Evolutionary conservation across 1,284 basidiomycete species (phyloP), one percentile per base, ranked within the genome.

Genomic region (Heliocybe sulcata): DNA sequence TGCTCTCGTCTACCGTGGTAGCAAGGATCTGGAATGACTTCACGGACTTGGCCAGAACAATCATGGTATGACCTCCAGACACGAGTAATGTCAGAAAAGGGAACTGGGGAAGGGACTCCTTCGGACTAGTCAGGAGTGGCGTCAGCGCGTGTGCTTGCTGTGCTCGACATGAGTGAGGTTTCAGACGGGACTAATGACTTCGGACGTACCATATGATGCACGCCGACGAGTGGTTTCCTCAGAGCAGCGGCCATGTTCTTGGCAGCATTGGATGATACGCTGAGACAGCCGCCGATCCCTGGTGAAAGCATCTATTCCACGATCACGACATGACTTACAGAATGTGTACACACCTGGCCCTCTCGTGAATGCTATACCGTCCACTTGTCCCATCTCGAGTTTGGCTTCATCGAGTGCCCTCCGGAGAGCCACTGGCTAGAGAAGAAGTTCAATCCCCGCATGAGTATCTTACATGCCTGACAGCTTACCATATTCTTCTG

Each of bases 71-170:
- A 1, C 94, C 94, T 20, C 95, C 95, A 0, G 92, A 94, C 51
- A 95, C 77, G 23, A 98, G 78, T 11, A 97, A 76, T 0, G 89
- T 88, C 35, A 97, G 77, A 73, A 95, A 97, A 0, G 95, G 95
- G 65, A 88, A 97, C 12, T 64, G 61, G 0, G 92, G 91, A 3
- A 74, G 72, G 19, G 75, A 63, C 0, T 73, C 66, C 0, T 64
- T 56, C 20, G 77, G 71, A 1, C 77, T 71, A 0, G 94, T 94
- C 10, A 97, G 78, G 25, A 92, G 70, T 0, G 90, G 79, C 0
- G 94, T 97, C 1, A 97, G 75, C 0, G 95, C 92, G 64, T 98
- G 94, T 0, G 92, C 95, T 92, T 96, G 94, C 94, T 94, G 56
- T 45, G n/a, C 45, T 52, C 2, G 57, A 52, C 51, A 57, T 23